Evolutionary conservation across 495 filamentous ascomycete species (phyloP), one percentile per base, ranked within the genome.

Genomic region (Penicillium bialowiezense): DNA sequence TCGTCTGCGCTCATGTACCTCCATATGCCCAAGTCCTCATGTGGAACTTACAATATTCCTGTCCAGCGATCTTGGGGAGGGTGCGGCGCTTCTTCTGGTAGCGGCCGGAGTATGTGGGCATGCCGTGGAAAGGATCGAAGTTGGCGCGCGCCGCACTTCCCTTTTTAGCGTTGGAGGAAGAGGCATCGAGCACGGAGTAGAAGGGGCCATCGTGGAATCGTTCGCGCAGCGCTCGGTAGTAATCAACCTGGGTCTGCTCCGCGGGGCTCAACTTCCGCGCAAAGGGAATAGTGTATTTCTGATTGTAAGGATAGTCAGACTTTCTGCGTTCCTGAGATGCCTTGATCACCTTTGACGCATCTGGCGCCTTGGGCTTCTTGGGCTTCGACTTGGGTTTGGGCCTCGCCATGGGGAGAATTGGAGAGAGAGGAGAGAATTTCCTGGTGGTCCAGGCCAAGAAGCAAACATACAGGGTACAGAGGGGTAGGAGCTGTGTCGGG

Each of bases 81-180:
- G 63, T 73, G 48, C 75, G 60, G 33, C 68, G 72, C 54, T 77
- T 77, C 66, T 77, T 81, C 50, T 72, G 67, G 62, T 83, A 83
- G 37, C 73, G 73, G 14, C 75, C 63, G 34, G 73, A 75, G 54
- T 81, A 86, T 7, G 78, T 78, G 15, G 72, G 76, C 75, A 82
- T 83, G 44, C 80, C 77, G 34, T 77, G 69, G 55, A 86, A 86
- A 4, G 81, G 73, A 58, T 86, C 76, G 38, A 82, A 65, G 58
- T 71, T 57, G 44, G 65, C 54, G 41, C 73, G 59, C 35, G 68
- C 59, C 15, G 58, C 59, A 14, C 60, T 69, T 33, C 67, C 70
- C 46, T 72, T 70, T 24, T 71, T 75, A 0, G 69, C 72, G 1
- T 65, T 65, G 3, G 73, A 67, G 7, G 63, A 60, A 13, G 72